Conservation (phyloP, 371 early-diverging fungal species). For the Funneliformis caledonium region DNA sequence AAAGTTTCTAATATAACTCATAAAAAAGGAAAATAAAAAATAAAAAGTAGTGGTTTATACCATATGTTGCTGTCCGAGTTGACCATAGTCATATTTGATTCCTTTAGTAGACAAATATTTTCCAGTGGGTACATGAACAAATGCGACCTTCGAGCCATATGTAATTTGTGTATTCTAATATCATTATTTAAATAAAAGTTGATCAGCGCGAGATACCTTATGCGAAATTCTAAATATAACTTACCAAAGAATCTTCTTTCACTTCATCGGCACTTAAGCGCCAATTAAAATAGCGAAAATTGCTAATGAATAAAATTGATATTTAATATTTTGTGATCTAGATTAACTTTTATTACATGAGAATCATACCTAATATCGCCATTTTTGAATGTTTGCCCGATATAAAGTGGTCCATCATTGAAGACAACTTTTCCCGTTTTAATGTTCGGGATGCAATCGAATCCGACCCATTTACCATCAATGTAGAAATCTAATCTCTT, state of each 20-base stretch:
- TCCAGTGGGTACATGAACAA: conserved; percentile 5
- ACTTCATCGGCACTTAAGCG: conserved; percentile 27
- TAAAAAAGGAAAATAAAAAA: too few species aligned
- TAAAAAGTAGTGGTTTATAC: background rate
- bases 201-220: background rate
- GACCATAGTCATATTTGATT: background rate
- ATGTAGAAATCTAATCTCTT: background rate
- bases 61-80: background rate
- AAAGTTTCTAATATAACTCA: background rate
- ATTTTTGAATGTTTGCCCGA: background rate
- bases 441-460: background rate
- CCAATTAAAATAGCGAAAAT: conserved; percentile 36
- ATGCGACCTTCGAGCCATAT: background rate
- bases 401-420: conserved; percentile 14
- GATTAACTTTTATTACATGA: too few species aligned
- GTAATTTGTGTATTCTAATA: background rate
- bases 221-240: background rate
- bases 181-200: background rate
- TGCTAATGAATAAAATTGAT: background rate
- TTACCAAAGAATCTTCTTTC: conserved; percentile 7
- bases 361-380: background rate
- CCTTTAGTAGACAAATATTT: conserved; percentile 2
- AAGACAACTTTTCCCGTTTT: conserved; percentile 13
- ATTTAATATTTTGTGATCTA: too few species aligned
- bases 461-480: conserved; percentile 7